A percentile compares a stretch with the other conserved stretches of the same genome.
Conservation (phyloP, 345 rosid genomes). For the Noccaea caerulescens region DNA sequence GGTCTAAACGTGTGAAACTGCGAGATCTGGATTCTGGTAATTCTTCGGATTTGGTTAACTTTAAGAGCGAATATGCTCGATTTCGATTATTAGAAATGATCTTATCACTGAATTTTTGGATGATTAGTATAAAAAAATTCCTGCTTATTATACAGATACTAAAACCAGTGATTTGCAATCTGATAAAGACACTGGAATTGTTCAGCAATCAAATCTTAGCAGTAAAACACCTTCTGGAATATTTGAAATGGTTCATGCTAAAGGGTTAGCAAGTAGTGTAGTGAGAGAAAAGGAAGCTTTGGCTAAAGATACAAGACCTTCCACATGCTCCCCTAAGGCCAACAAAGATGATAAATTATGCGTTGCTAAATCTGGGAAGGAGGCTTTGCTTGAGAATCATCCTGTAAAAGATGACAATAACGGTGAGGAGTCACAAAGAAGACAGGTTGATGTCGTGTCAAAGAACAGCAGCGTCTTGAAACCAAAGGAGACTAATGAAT, state of each 20-base stretch:
- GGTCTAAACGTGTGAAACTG: constrained; percentile 44
- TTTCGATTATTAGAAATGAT: constrained; percentile 13
- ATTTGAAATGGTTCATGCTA: constrained; percentile 19
- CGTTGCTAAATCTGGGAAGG: constrained; percentile 29
- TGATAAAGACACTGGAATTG: constrained; percentile 5
- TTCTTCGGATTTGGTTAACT: not conserved
- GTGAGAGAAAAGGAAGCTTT: constrained; percentile 28
- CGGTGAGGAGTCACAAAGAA: constrained; percentile 34
- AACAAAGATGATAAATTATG: constrained; percentile 14
- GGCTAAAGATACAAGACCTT: constrained; percentile 8
- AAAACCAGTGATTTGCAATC: constrained; percentile 24
- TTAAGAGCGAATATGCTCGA: not conserved
- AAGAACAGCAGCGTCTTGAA: constrained; percentile 48
- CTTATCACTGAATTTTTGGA: constrained; percentile 14
- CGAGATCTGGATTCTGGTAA: constrained; percentile 43
- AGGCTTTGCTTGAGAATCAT: constrained; percentile 35
- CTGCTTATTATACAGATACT: constrained; percentile 24
- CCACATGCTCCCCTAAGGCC: constrained; percentile 18
- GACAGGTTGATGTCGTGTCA: constrained; percentile 51
- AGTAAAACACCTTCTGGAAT: constrained; percentile 17
- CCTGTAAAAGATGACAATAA: constrained; percentile 27
- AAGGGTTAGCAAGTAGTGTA: constrained; percentile 31
- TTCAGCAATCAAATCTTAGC: constrained; percentile 25
- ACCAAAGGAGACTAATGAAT: constrained; percentile 57
- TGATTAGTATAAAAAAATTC: constrained; percentile 9